Conservation (phyloP, 2,329 filamentous ascomycete species). For the Hypomyces rosellus region DNA sequence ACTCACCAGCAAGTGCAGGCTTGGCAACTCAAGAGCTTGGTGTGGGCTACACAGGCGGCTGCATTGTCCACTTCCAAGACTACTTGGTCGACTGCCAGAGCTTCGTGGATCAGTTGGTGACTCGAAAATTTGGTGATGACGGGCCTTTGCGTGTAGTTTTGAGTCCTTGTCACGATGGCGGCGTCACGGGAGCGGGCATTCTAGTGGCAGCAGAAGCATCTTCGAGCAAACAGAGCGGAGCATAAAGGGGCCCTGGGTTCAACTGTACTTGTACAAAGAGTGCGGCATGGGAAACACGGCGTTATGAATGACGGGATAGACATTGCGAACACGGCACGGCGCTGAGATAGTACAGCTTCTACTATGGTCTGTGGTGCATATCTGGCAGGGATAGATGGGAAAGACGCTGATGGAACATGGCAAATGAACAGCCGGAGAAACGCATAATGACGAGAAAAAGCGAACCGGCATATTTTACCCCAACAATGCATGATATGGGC, state of each 20-base stretch:
- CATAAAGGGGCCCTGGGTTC: slow-evolving; percentile 6
- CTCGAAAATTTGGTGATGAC: slow-evolving; percentile 19
- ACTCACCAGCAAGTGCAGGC: slow-evolving; percentile 14
- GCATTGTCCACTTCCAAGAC: slow-evolving; percentile 72
- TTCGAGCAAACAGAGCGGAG: slow-evolving; percentile 24
- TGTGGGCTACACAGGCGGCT: slow-evolving; percentile 74
- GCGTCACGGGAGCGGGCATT: slow-evolving; percentile 56
- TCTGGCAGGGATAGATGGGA: no score
- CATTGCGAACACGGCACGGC: no score
- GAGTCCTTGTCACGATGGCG: slow-evolving; percentile 54
- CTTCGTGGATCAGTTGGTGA: slow-evolving; percentile 54
- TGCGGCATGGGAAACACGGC: slow-evolving; percentile 5
- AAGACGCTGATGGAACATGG: no score
- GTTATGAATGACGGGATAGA: no score
- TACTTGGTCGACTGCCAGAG: slow-evolving; percentile 64
- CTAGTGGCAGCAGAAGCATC: slow-evolving; percentile 43
- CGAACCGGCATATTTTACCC: no score
- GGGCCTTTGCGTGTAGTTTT: slow-evolving; percentile 41
- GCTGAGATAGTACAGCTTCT: no score
- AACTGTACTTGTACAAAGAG: neutral
- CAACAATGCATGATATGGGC: no score
- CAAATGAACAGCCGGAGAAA: no score
- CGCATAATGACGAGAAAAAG: no score
- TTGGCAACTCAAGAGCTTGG: slow-evolving; percentile 50
- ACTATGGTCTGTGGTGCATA: no score